These are phyloP conservation scores for Pythium chondricola DNA, from an alignment of 352 stramenopile genomes.

Conservation along the genomic window DNA sequence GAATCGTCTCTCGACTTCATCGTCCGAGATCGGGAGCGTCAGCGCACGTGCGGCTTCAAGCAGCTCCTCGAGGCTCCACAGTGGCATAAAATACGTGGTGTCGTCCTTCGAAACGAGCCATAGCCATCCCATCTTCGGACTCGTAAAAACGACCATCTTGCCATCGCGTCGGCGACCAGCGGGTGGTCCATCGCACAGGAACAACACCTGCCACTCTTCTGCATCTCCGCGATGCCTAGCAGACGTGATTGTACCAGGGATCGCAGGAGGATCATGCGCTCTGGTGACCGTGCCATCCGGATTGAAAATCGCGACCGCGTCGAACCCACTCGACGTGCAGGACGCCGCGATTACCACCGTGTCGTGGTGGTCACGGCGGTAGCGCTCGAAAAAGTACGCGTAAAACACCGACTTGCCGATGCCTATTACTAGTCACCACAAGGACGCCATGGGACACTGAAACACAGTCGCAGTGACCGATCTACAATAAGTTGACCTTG, in stretches of 20 bases:
- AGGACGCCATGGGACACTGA: neutral
- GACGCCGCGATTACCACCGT: neutral
- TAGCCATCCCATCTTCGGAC: neutral
- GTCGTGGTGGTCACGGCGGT: neutral
- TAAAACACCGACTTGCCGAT: constrained; percentile 7
- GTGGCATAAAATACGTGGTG: neutral
- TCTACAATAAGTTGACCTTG: neutral
- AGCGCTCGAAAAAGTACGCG: constrained; percentile 3
- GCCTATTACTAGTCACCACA: neutral
- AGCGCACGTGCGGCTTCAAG: neutral
- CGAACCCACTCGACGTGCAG: neutral
- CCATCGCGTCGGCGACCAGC: constrained; percentile 2
- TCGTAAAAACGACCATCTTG: constrained; percentile 3
- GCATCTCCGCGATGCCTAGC: neutral
- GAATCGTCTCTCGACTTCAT: neutral
- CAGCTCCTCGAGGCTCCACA: constrained; percentile 1
- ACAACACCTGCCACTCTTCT: constrained; percentile 1
- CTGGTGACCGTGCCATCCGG: neutral
- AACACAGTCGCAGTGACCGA: neutral
- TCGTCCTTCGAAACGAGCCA: neutral
- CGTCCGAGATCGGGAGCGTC: neutral
- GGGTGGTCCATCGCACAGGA: neutral
- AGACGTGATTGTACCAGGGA: neutral
- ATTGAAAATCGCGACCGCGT: neutral
- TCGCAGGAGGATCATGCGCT: no score